These are phyloP conservation scores for Neurospora africana DNA, from an alignment of 495 filamentous ascomycete genomes.

Conservation along the genomic window DNA sequence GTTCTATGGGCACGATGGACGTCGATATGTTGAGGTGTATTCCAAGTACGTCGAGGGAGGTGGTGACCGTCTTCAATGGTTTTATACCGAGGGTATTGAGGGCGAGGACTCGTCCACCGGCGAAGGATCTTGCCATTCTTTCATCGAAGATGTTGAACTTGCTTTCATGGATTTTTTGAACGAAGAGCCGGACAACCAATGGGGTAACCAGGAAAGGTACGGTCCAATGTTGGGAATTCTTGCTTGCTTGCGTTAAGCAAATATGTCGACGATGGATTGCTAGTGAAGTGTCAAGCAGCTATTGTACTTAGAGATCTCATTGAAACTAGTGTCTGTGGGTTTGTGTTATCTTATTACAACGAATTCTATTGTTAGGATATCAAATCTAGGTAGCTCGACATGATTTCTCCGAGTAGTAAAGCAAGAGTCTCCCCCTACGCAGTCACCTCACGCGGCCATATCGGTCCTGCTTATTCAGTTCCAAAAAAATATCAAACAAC, in stretches of 20 bases:
- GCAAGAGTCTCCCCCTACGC: accelerated
- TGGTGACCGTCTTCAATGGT: neutral
- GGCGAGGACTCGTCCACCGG: neutral
- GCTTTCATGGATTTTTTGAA: neutral
- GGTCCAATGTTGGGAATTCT: neutral
- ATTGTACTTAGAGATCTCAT: neutral
- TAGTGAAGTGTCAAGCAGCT: neutral
- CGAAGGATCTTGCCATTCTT: neutral
- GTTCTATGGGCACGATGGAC: neutral
- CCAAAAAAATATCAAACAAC: neutral
- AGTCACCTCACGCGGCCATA: accelerated
- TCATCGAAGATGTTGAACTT: neutral
- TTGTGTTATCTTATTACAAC: neutral
- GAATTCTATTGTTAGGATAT: neutral
- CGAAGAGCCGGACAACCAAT: neutral
- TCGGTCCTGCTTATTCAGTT: neutral
- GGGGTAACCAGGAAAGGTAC: neutral
- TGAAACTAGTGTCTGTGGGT: neutral
- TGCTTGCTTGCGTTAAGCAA: neutral
- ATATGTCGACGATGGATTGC: neutral
- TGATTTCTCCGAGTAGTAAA: neutral
- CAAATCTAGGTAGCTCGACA: neutral
- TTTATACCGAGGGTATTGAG: neutral
- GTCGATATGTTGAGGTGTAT: neutral
- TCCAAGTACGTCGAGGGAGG: neutral